Conservation (phyloP, 1,139 yeast genomes). For the Eremothecium cymbalariae region DNA sequence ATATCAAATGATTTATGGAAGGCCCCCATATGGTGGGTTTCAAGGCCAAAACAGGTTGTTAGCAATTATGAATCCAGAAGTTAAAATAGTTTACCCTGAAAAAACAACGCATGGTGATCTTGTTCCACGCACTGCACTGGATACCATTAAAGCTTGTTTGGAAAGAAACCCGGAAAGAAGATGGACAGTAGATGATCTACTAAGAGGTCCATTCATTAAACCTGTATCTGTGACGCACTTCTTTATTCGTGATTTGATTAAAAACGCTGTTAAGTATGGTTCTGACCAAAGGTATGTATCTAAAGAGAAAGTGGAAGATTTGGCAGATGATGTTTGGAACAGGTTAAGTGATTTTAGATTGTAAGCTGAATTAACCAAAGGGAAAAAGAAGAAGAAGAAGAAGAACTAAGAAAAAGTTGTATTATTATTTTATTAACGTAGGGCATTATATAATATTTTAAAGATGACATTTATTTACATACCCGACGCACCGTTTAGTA, state of each 20-base stretch:
- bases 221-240: constrained; percentile 67
- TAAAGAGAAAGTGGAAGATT: constrained; percentile 37
- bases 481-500: too few species aligned
- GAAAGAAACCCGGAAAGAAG: constrained; percentile 64
- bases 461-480: too few species aligned
- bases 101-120: constrained; percentile 52
- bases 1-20: constrained; percentile 91
- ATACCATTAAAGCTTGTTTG: constrained; percentile 66
- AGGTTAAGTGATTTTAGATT: constrained; percentile 28
- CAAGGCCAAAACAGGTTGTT: constrained; percentile 71
- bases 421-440: neutral
- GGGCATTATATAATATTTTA: too few species aligned
- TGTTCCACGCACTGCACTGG: constrained; percentile 65
- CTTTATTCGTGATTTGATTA: constrained; percentile 63
- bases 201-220: constrained; percentile 52
- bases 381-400: neutral
- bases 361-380: constrained; percentile 9
- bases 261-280: constrained; percentile 69
- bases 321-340: constrained; percentile 49
- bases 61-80: constrained; percentile 82
- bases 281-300: constrained; percentile 36
- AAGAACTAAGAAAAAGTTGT: neutral
- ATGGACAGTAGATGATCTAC: constrained; percentile 54
- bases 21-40: constrained; percentile 80
- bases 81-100: constrained; percentile 63